Evolutionary conservation across 139 green algal genomes (phyloP).

Genomic region (Asterochloris sp.): DNA sequence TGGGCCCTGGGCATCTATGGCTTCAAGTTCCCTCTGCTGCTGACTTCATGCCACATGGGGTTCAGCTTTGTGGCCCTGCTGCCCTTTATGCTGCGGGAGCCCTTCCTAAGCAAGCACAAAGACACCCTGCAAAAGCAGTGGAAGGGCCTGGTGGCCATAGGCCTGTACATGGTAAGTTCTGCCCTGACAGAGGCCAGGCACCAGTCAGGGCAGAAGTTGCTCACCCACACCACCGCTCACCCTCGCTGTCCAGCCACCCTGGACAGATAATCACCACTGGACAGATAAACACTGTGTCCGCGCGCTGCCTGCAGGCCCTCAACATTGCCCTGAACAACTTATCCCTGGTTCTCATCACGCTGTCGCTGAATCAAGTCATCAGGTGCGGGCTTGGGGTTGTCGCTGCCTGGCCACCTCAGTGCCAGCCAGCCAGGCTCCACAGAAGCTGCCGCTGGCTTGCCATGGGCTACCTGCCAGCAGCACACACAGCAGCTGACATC

Average conservation of each 20-base stretch:
- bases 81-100: constrained; percentile 36
- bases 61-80: constrained; percentile 48
- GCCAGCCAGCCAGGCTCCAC: too few species aligned
- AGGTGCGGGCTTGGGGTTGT: constrained; percentile 2
- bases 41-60: constrained; percentile 56
- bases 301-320: not conserved
- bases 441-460: too few species aligned
- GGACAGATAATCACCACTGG: too few species aligned
- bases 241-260: too few species aligned
- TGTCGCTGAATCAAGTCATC: constrained; percentile 65
- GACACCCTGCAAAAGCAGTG: constrained; percentile 47
- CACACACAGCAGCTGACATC: too few species aligned
- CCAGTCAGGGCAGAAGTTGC: too few species aligned
- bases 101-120: constrained; percentile 29
- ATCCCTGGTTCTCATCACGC: constrained; percentile 42
- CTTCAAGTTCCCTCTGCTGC: constrained; percentile 55
- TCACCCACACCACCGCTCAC: too few species aligned
- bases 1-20: constrained; percentile 51
- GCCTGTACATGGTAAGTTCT: constrained; percentile 36
- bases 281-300: too few species aligned
- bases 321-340: constrained; percentile 67
- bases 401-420: too few species aligned
- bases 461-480: too few species aligned
- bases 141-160: constrained; percentile 49
- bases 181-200: too few species aligned